Evolutionary conservation across 441 rosid species (phyloP).

Genomic region (Adansonia rubrostipa): DNA sequence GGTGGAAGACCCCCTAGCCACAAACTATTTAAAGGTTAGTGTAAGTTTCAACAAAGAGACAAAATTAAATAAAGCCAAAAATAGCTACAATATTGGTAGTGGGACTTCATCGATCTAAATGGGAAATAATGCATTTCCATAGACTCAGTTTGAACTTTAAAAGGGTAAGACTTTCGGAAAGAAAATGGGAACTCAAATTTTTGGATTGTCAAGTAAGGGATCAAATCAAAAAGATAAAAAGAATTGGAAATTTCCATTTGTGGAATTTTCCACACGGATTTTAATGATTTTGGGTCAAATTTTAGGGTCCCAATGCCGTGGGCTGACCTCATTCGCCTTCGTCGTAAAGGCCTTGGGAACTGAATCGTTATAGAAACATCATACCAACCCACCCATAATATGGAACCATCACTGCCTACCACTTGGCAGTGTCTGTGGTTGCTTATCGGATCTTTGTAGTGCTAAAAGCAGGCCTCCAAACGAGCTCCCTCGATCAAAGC

Average conservation of each 20-base stretch:
- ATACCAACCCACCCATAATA: slow-evolving; percentile 18
- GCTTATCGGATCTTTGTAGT: not conserved
- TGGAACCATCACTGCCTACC: slow-evolving; percentile 23
- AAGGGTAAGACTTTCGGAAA: no score
- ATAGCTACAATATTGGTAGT: no score
- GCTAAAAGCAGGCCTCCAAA: not conserved
- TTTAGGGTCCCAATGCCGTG: slow-evolving; percentile 7
- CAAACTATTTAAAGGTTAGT: not conserved
- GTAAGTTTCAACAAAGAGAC: not conserved
- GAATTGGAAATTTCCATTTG: not conserved
- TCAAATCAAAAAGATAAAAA: not conserved
- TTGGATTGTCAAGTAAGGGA: not conserved
- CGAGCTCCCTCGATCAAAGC: slow-evolving; percentile 6
- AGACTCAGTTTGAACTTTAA: no score
- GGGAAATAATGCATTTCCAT: no score
- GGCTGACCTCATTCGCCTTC: not conserved
- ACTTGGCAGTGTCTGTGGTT: slow-evolving; percentile 12
- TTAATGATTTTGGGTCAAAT: slow-evolving; percentile 1
- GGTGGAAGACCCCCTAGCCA: slow-evolving; percentile 13
- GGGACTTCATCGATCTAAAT: no score
- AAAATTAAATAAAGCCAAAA: not conserved
- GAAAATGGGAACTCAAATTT: no score
- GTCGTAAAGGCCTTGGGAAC: not conserved
- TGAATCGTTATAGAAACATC: not conserved
- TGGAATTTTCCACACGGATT: slow-evolving; percentile 25